phyloP scores from a whole-genome alignment of 495 filamentous ascomycete genomes.

The Penicillium alfredii region DNA sequence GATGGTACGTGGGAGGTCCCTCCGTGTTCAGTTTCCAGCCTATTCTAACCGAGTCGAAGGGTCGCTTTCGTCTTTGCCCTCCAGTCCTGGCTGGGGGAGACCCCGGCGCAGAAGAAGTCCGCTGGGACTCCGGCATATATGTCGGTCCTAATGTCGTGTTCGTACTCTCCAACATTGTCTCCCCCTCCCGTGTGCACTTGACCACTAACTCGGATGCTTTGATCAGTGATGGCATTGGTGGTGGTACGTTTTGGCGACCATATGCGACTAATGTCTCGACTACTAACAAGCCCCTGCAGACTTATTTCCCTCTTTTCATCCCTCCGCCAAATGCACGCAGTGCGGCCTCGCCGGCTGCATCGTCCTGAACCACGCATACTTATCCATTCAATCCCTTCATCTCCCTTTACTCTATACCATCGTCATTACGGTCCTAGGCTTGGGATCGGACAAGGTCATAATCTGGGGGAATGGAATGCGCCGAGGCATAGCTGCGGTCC shows the following conservation, averaged over 20 bases:
- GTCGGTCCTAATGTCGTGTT: conserved; percentile 79
- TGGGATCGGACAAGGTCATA: too few species aligned
- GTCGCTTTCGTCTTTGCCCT: conserved; percentile 76
- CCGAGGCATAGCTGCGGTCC: too few species aligned
- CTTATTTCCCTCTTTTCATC: conserved; percentile 81
- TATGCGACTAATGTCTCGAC: background rate
- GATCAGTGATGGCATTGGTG: conserved; percentile 66
- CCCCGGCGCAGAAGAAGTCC: conserved; percentile 63
- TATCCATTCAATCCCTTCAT: too few species aligned
- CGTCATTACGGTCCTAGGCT: too few species aligned
- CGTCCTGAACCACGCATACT: conserved; percentile 26
- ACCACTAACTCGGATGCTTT: conserved; percentile 9
- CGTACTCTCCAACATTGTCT: conserved; percentile 26
- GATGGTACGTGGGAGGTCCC: conserved; percentile 54
- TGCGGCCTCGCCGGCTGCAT: conserved; percentile 39
- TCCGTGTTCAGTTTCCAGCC: background rate
- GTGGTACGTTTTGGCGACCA: conserved; percentile 47
- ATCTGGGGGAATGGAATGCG: too few species aligned
- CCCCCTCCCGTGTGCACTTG: background rate
- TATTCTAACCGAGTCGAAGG: conserved; percentile 43
- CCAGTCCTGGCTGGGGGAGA: conserved; percentile 82
- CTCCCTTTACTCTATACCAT: too few species aligned
- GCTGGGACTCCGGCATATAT: conserved; percentile 73
- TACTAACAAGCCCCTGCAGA: conserved; percentile 36
- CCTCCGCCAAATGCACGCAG: conserved; percentile 47